Evolutionary conservation across 139 green algal species (phyloP).

Genomic region (Micractinium sp.): DNA sequence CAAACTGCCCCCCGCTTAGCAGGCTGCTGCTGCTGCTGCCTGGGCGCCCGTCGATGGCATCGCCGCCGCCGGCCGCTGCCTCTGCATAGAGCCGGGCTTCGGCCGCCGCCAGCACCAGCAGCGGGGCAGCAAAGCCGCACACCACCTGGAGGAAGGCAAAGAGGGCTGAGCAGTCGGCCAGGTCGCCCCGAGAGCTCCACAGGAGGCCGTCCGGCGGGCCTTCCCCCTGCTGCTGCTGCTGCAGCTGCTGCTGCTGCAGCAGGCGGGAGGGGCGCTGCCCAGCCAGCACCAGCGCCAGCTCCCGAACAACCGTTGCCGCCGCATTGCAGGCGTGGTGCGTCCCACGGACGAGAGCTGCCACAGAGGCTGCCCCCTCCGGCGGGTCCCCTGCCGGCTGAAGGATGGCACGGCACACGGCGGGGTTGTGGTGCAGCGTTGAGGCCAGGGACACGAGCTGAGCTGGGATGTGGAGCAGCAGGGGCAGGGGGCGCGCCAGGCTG

Average conservation of each 20-base stretch:
- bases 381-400: neutral
- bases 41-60: neutral
- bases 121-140: neutral
- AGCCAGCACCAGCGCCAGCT: neutral
- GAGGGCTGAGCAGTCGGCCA: neutral
- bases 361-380: neutral
- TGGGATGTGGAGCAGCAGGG: neutral
- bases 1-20: neutral
- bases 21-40: neutral
- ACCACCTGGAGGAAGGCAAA: neutral
- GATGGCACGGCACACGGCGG: neutral
- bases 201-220: too few relatives aligned
- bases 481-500: neutral
- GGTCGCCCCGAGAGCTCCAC: neutral
- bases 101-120: neutral
- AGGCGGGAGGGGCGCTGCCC: neutral
- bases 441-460: neutral
- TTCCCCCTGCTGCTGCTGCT: neutral
- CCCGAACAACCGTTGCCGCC: neutral
- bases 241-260: neutral
- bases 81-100: neutral
- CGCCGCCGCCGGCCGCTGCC: neutral
- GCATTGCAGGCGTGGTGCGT: neutral
- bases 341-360: neutral
- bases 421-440: neutral